Evolutionary conservation across 192 early-diverging fungal genomes (phyloP).

Genomic region (Coemansia sp.): DNA sequence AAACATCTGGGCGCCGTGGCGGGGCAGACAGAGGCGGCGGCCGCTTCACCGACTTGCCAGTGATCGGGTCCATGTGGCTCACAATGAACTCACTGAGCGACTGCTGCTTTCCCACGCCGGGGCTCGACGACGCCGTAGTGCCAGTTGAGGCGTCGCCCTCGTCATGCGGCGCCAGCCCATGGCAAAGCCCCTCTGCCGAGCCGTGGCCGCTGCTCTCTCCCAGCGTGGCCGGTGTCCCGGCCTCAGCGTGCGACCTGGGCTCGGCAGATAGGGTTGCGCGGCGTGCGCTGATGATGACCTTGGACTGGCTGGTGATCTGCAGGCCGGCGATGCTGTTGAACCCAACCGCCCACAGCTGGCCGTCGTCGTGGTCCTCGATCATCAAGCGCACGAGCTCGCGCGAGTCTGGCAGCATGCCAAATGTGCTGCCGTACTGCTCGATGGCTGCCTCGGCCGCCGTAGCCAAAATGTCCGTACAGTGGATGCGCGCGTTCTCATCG

Average conservation of each 20-base stretch:
- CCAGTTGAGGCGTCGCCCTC: constrained; percentile 16
- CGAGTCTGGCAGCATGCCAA: constrained; percentile 50
- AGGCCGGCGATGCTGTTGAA: constrained; percentile 51
- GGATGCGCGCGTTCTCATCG: constrained; percentile 25
- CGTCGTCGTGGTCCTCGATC: constrained; percentile 54
- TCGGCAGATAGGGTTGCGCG: constrained; percentile 28
- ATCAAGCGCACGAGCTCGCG: constrained; percentile 51
- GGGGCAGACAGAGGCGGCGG: neutral
- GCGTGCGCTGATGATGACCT: constrained; percentile 45
- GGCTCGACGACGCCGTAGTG: constrained; percentile 7
- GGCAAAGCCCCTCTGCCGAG: neutral
- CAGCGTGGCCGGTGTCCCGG: neutral
- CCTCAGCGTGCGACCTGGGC: constrained; percentile 19
- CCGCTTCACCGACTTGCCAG: constrained; percentile 16
- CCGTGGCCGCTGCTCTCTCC: neutral
- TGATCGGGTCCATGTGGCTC: constrained; percentile 22
- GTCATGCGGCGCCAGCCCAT: constrained; percentile 3
- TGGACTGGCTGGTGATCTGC: constrained; percentile 49
- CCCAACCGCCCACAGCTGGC: constrained; percentile 45
- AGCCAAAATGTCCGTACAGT: constrained; percentile 54
- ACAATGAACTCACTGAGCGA: constrained; percentile 53
- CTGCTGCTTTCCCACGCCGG: constrained; percentile 37
- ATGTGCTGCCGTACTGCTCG: constrained; percentile 55
- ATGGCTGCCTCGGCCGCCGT: constrained; percentile 52
- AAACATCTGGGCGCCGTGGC: neutral